Conservation (phyloP, 2,329 filamentous ascomycete species). For the Beauveria brongniartii region DNA sequence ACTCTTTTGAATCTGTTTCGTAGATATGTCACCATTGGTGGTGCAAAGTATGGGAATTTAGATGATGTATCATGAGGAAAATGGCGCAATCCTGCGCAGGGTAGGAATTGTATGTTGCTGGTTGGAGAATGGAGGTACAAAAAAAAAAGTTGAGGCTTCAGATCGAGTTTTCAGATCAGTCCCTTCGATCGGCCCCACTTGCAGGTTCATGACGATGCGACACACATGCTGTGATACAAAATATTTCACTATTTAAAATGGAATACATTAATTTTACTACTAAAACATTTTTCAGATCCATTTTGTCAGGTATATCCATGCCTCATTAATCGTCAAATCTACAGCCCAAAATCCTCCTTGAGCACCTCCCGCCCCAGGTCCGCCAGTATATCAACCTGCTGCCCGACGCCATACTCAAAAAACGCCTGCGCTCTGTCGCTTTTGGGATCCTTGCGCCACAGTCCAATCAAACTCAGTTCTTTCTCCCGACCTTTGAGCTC, state of each 20-base stretch:
- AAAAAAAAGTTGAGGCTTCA: neutral
- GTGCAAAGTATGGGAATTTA: neutral
- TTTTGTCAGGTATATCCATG: neutral
- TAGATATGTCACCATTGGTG: slow-evolving; percentile 14
- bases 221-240: neutral
- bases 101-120: neutral
- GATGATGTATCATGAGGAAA: neutral
- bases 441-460: slow-evolving; percentile 35
- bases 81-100: neutral
- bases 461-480: slow-evolving; percentile 34
- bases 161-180: neutral
- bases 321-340: neutral
- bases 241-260: neutral
- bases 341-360: slow-evolving; percentile 2
- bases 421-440: slow-evolving; percentile 34
- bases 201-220: neutral
- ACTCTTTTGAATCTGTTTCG: slow-evolving; percentile 15
- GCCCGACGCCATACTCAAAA: slow-evolving; percentile 40
- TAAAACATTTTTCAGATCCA: too few relatives aligned
- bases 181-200: neutral
- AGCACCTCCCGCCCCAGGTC: slow-evolving; percentile 29
- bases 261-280: neutral
- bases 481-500: slow-evolving; percentile 36
- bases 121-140: neutral
- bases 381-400: slow-evolving; percentile 39